Percentiles rank a stretch among this genome's conserved stretches.
Conservation (phyloP, 1,284 basidiomycete genomes). For the Mycosarcoma mackinlayi region DNA sequence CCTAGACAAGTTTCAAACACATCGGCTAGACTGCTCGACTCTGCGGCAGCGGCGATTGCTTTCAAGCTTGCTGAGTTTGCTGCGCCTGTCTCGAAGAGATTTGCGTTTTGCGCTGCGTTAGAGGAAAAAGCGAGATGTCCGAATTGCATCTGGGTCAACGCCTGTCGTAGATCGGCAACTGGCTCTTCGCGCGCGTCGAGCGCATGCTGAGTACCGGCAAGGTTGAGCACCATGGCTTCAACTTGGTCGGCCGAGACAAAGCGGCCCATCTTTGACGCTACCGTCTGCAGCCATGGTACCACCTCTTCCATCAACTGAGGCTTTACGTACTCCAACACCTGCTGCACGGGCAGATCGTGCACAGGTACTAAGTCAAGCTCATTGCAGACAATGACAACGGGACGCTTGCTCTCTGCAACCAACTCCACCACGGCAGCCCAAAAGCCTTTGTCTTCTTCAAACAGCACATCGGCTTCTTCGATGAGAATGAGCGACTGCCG, state of each 20-base stretch:
- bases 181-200: background rate
- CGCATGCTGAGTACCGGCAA: slow-evolving; percentile 3
- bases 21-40: slow-evolving; percentile 18
- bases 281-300: slow-evolving; percentile 55
- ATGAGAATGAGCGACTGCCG: slow-evolving; percentile 89
- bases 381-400: slow-evolving; percentile 64
- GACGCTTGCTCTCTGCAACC: slow-evolving; percentile 55
- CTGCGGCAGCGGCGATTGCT: slow-evolving; percentile 9
- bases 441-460: slow-evolving; percentile 87
- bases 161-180: slow-evolving; percentile 74
- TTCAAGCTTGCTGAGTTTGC: background rate
- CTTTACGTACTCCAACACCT: slow-evolving; percentile 44
- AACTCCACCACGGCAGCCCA: slow-evolving; percentile 77
- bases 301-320: slow-evolving; percentile 44
- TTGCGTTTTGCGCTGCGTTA: background rate
- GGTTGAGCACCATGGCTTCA: background rate
- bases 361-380: slow-evolving; percentile 45
- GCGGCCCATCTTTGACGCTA: slow-evolving; percentile 12
- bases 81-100: too few relatives aligned
- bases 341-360: slow-evolving; percentile 51
- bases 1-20: background rate
- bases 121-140: slow-evolving; percentile 24
- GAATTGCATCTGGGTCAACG: slow-evolving; percentile 75
- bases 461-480: slow-evolving; percentile 97
- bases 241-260: background rate